A percentile compares a stretch with the other conserved stretches of the same genome.
phyloP scores from a whole-genome alignment of 257 asterid genomes.

The Misopates orontium region DNA sequence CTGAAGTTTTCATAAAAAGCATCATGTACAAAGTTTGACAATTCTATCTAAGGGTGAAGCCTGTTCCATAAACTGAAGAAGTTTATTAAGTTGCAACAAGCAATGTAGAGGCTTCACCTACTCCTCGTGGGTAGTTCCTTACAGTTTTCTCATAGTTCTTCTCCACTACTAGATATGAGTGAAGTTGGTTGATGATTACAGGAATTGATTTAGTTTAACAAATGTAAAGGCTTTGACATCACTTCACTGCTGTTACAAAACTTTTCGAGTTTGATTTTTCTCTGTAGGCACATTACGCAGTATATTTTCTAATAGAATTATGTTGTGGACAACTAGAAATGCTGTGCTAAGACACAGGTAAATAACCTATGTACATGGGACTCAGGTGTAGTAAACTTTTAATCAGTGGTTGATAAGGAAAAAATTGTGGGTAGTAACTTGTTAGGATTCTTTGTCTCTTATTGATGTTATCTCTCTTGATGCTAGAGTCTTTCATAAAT shows the following conservation, averaged over 20 bases:
- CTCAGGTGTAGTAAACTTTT: neutral
- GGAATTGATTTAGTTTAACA: neutral
- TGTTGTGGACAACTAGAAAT: conserved; percentile 11
- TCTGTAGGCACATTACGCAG: neutral
- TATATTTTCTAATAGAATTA: neutral
- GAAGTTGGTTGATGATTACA: neutral
- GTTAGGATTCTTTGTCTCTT: neutral
- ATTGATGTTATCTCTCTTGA: conserved; percentile 3
- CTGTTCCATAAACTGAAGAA: neutral
- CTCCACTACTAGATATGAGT: neutral
- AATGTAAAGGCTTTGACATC: conserved; percentile 15
- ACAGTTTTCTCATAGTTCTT: conserved; percentile 3
- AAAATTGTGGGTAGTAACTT: no score
- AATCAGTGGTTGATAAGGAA: no score
- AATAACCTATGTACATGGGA: neutral
- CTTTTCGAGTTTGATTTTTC: neutral
- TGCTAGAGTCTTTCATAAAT: conserved; percentile 23
- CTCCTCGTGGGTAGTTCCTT: conserved; percentile 6
- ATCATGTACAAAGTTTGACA: conserved; percentile 19
- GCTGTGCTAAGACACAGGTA: conserved; percentile 3
- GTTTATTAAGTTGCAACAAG: no score
- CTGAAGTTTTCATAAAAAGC: conserved; percentile 8
- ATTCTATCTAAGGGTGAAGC: conserved; percentile 6
- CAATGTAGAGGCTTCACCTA: conserved; percentile 3
- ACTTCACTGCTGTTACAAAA: neutral